Conservation (phyloP, 768 basidiomycete genomes). For the Tricholoma sp. region DNA sequence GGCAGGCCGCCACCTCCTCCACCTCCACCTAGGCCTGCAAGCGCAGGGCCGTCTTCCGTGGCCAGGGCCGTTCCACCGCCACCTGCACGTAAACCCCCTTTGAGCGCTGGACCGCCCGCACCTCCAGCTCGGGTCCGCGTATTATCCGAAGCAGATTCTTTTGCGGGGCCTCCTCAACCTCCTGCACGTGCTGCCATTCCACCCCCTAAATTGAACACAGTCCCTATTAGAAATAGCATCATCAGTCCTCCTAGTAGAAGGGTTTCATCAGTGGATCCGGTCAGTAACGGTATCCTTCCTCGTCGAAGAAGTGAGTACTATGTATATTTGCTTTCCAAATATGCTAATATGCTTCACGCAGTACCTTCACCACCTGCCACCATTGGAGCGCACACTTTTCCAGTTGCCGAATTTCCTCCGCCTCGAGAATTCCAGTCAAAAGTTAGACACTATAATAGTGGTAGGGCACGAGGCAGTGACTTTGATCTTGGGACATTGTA, state of each 20-base stretch:
- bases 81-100: conserved; percentile 32
- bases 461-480: conserved; percentile 63
- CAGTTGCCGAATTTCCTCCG: conserved; percentile 72
- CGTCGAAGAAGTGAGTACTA: conserved; percentile 45
- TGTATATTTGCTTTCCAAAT: neutral
- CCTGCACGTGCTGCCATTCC: conserved; percentile 23
- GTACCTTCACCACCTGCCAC: conserved; percentile 53
- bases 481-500: conserved; percentile 51
- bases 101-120: conserved; percentile 22
- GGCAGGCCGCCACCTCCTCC: conserved; percentile 28
- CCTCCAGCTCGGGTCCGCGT: conserved; percentile 36
- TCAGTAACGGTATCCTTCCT: conserved; percentile 25
- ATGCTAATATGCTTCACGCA: conserved; percentile 12
- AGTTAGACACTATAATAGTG: conserved; percentile 56
- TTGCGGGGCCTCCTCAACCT: conserved; percentile 26
- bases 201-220: conserved; percentile 11
- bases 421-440: conserved; percentile 57
- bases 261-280: conserved; percentile 5
- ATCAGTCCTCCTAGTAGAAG: conserved; percentile 9
- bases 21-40: conserved; percentile 35
- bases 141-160: conserved; percentile 38
- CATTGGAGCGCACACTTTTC: conserved; percentile 68
- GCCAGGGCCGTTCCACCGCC: conserved; percentile 32
- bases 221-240: neutral
- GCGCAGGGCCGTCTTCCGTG: conserved; percentile 21